Base-by-base conservation (phyloP, 2,329 filamentous ascomycete genomes). In the Xylaria hypoxylon region DNA sequence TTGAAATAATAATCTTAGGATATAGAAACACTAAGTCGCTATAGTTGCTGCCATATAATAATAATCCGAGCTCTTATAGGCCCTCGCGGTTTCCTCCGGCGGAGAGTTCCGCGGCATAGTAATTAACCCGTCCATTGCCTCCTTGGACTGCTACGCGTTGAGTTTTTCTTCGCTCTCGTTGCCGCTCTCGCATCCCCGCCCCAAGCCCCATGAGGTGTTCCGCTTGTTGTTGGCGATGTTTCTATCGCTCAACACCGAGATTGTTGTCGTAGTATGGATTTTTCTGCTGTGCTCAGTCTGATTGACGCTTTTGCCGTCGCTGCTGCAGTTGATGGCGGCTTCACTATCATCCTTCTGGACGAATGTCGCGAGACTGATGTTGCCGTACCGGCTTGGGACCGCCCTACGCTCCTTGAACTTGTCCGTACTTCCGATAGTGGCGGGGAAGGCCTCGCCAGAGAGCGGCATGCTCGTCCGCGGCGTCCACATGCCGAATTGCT, bases 401-500 rank as follows among this genome's bases (percentile, higher is more conserved):
- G 47, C 24, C 31, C 47, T 42, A 2, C 33, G 33, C 17, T 26
- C 24, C 35, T 44, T 51, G 47, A 51, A 35, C 35, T 44, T 59
- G 24, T 59, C 35, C 31, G 33, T 31, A 3, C 47, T 51, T 24
- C 47, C 45, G 42, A 51, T 52, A 24, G 47, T 60, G 22, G 22
- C 35, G 22, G 24, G 57, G 17, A 60, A 50, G 17, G 33, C 35
- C 17, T 51, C 33, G 7, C 52, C 47, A 2, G 57, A 52, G 31
- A 60, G 57, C 22, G 57, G 57, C 45, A 60, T 60, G 45, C 57
- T 60, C 24, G 57, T 17, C 51, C 57, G 33, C 5, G 57, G 45
- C 24, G 59, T 62, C 47, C 19, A 53, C 28, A 70, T 50, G 28
- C 69, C 59, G 26, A 83, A 65, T 61, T 72, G 77, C 56, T 72